Evolutionary conservation across 176 grass and related monocot species (phyloP).

Genomic region (Saccharum spontaneum): DNA sequence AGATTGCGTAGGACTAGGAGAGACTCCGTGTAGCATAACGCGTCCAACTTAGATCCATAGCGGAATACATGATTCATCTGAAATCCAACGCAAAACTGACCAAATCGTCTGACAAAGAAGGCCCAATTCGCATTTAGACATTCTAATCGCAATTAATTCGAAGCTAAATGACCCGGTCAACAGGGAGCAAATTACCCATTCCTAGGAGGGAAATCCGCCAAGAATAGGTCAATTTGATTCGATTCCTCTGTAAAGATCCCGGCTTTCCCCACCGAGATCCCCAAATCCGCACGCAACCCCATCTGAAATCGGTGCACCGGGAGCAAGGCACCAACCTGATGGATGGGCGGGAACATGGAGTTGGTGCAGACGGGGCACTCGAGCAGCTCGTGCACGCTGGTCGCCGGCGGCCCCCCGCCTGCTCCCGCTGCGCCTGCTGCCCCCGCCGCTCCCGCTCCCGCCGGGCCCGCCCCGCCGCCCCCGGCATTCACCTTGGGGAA

Average conservation of each 20-base stretch:
- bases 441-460: constrained; percentile 2
- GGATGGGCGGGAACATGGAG: constrained; percentile 65
- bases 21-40: background rate
- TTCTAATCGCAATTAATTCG: background rate
- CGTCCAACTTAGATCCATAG: constrained; percentile 14
- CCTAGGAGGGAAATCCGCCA: background rate
- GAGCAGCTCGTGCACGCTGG: constrained; percentile 63
- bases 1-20: background rate
- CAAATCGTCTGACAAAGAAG: background rate
- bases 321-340: constrained; percentile 40
- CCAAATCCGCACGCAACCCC: constrained; percentile 29
- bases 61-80: background rate
- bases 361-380: constrained; percentile 68
- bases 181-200: constrained; percentile 7
- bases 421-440: background rate
- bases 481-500: constrained; percentile 45
- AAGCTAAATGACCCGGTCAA: background rate
- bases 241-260: background rate
- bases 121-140: background rate
- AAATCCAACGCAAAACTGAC: background rate
- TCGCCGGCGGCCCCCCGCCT: constrained; percentile 35
- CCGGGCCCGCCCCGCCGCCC: background rate
- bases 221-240: background rate
- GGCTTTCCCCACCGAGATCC: background rate
- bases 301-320: constrained; percentile 13